Conservation (phyloP, 2,329 filamentous ascomycete species). For the Xylariaceae sp. region DNA sequence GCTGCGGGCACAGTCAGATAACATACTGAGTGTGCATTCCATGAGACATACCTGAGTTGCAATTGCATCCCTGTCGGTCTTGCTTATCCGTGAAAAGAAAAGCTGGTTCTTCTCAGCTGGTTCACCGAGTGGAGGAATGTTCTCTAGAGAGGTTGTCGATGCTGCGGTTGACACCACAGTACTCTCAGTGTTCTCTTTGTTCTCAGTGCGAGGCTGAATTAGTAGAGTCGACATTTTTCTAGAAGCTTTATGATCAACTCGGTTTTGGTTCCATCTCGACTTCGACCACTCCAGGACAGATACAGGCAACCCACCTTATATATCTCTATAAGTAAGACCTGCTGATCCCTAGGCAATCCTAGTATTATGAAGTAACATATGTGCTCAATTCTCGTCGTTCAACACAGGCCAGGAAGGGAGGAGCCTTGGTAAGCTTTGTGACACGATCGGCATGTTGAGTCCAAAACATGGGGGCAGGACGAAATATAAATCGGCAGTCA, state of each 20-base stretch:
- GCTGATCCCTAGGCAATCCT: too few species aligned
- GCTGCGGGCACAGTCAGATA: constrained; percentile 23
- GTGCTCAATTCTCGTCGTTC: too few species aligned
- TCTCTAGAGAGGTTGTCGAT: constrained; percentile 21
- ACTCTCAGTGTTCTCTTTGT: constrained; percentile 14
- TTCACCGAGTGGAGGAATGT: constrained; percentile 23
- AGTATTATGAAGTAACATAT: too few species aligned
- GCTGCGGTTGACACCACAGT: not conserved
- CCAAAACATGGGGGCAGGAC: too few species aligned
- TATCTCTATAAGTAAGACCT: too few species aligned
- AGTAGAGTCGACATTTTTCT: constrained; percentile 23
- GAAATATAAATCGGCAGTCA: too few species aligned
- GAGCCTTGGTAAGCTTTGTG: too few species aligned
- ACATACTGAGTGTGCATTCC: not conserved
- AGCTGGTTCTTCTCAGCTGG: constrained; percentile 29
- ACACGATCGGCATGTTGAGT: too few species aligned
- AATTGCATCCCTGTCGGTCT: constrained; percentile 22
- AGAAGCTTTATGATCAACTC: not conserved
- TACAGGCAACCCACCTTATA: too few species aligned
- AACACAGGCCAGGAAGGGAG: too few species aligned
- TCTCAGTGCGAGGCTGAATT: constrained; percentile 5
- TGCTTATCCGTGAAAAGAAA: constrained; percentile 29
- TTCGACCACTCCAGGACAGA: too few species aligned
- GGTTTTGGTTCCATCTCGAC: too few species aligned
- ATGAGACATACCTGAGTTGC: constrained; percentile 22